Conservation (phyloP, 2,329 filamentous ascomycete genomes). For the Aaosphaeria pasadenensis region DNA sequence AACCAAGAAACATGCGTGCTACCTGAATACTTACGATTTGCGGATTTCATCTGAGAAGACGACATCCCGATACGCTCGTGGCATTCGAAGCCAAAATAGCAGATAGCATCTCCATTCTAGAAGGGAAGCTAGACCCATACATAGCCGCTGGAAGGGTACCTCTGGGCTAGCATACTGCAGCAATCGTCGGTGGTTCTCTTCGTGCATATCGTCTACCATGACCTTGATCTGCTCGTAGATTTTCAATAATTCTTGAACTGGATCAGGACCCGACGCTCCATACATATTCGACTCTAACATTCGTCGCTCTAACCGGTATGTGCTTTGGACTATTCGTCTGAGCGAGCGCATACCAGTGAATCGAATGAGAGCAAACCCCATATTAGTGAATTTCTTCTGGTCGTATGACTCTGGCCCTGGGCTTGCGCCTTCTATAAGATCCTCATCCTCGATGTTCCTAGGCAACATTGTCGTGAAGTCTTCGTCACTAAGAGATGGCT, state of each 20-base stretch:
- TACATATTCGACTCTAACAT: conserved; percentile 33
- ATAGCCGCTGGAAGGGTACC: conserved; percentile 29
- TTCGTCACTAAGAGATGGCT: conserved; percentile 35
- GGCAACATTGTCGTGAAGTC: conserved; percentile 37
- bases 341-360: conserved; percentile 32
- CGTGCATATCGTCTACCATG: conserved; percentile 34
- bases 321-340: conserved; percentile 34
- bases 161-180: conserved; percentile 28
- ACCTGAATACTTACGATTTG: conserved; percentile 23
- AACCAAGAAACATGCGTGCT: not conserved
- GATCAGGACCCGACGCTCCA: conserved; percentile 31
- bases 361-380: conserved; percentile 35
- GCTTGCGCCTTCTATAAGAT: conserved; percentile 34
- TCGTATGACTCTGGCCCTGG: conserved; percentile 28
- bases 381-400: conserved; percentile 30
- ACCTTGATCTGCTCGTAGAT: conserved; percentile 36
- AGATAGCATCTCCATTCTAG: conserved; percentile 38
- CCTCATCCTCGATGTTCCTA: conserved; percentile 38
- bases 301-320: conserved; percentile 35
- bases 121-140: conserved; percentile 27
- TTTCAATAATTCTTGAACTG: conserved; percentile 28
- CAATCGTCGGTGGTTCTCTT: conserved; percentile 30
- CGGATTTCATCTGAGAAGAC: conserved; percentile 35
- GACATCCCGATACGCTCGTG: conserved; percentile 32
- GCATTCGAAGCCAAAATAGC: conserved; percentile 39